Evolutionary conservation across 1,284 basidiomycete genomes (phyloP).

Genomic region (Anthracocystis panici-leucophaei): DNA sequence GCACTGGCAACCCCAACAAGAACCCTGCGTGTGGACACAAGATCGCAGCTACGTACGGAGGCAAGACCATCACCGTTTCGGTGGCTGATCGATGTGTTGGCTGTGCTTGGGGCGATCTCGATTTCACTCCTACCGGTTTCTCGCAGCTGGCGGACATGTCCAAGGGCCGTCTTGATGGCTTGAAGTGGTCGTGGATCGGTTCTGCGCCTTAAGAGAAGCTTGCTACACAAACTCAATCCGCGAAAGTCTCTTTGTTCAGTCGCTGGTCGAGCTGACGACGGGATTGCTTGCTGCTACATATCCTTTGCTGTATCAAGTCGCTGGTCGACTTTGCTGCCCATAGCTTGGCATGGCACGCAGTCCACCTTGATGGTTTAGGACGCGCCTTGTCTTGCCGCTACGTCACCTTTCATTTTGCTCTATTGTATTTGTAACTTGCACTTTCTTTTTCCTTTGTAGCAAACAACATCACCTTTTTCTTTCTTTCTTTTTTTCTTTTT

Average conservation of each 20-base stretch:
- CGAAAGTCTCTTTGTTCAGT: constrained; percentile 1
- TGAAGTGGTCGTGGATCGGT: constrained; percentile 58
- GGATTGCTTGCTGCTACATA: neutral
- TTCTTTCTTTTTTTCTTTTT: neutral
- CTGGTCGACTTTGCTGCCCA: constrained; percentile 2
- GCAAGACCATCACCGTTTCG: constrained; percentile 58
- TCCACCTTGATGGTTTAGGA: constrained; percentile 40
- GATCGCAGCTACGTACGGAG: constrained; percentile 58
- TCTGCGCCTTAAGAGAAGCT: constrained; percentile 17
- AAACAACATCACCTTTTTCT: neutral
- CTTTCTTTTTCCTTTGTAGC: neutral
- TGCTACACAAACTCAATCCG: neutral
- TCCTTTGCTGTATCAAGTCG: constrained; percentile 2
- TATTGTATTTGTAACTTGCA: constrained; percentile 15
- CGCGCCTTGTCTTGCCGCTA: constrained; percentile 11
- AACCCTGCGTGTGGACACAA: constrained; percentile 63
- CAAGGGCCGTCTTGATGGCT: constrained; percentile 49
- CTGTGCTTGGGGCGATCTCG: constrained; percentile 54
- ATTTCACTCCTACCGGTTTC: constrained; percentile 60
- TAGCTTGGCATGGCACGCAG: constrained; percentile 12
- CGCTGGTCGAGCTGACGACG: constrained; percentile 13
- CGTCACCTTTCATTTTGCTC: constrained; percentile 1
- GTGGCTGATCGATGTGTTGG: constrained; percentile 62
- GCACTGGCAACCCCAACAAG: constrained; percentile 61
- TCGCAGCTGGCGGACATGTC: constrained; percentile 41